Evolutionary conservation across 2,329 filamentous ascomycete species (phyloP).

Genomic region (Rhinocladiella mackenziei): DNA sequence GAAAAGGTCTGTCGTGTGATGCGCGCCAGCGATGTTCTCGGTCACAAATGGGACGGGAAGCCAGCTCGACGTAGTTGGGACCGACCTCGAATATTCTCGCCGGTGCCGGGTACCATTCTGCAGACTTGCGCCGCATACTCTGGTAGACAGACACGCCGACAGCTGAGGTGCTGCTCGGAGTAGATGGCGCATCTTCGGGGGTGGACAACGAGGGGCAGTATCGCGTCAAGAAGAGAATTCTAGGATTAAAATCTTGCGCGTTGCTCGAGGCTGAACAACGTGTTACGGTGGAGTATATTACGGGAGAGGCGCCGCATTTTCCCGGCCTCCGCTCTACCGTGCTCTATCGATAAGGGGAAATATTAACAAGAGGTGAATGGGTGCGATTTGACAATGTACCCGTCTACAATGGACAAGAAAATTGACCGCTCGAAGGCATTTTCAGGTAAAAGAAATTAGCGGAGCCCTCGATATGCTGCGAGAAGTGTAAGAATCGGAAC

Average conservation of each 20-base stretch:
- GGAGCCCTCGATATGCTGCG: constrained; percentile 39
- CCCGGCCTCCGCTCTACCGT: no score
- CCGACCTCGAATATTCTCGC: constrained; percentile 10
- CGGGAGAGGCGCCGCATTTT: no score
- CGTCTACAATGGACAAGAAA: no score
- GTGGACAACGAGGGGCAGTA: constrained; percentile 7
- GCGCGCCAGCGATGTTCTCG: constrained; percentile 28
- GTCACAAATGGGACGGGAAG: constrained; percentile 29
- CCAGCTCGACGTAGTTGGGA: constrained; percentile 14
- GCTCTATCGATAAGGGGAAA: no score
- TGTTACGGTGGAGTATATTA: no score
- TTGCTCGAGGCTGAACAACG: no score
- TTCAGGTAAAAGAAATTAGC: no score
- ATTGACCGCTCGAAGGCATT: no score
- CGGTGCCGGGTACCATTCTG: constrained; percentile 1
- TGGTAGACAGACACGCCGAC: constrained; percentile 4
- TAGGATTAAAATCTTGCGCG: no score
- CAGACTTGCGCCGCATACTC: constrained; percentile 3
- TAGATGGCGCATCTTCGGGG: constrained; percentile 16
- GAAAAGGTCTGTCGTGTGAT: constrained; percentile 68
- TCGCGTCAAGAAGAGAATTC: constrained; percentile 7
- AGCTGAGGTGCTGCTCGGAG: constrained; percentile 14
- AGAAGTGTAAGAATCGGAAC: constrained; percentile 39
- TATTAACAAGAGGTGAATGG: no score
- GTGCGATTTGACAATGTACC: no score